Base-by-base conservation (phyloP, 441 rosid species). In the Arabidopsis lyrata region DNA sequence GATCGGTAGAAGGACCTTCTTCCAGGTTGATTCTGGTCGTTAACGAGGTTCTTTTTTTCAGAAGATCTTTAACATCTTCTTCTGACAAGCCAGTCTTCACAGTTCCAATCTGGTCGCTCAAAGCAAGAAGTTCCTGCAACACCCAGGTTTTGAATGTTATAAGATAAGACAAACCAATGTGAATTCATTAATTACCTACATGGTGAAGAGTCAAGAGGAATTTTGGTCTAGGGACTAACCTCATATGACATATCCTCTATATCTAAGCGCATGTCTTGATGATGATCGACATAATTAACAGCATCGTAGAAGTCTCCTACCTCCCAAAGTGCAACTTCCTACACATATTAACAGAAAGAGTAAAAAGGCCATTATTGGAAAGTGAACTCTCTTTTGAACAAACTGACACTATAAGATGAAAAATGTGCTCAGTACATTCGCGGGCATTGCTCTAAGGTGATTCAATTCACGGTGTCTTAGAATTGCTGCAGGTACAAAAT, bases 171-270 rank as follows among this genome's bases (percentile, higher is more conserved):
- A 45, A 16, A 44, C 58, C 55, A 69, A 27, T 34, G n/a, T 58
- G 10, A 57, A 55, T 5, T 63, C 41, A 8, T 34, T 14, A 52
- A n/a, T 44, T 24, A 34, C 12, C 34, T n/a, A 20, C n/a, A 14
- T 15, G 27, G 63, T 27, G 39, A 68, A 69, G 34, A 18, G 16
- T 60, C 36, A 11, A 1, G 20, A 63, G 35, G 24, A 32, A 13
- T 60, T 50, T 31, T 73, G 66, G 65, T 11, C 29, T 10, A 38
- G 16, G 44, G 29, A 72, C 78, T 78, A 66, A 87, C 98, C 86
- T 93, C 98, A 65, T 93, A 91, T 53, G 98, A 88, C 98, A 91
- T 91, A 74, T 90, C 87, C 80, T 91, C 97, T 72, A 88, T 89
- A 81, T 93, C 97, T 86, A 93, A 76, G 47, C 98, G 97, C 98